Conservation (phyloP, 805 yeast species). For the Saturnispora ahearnii region DNA sequence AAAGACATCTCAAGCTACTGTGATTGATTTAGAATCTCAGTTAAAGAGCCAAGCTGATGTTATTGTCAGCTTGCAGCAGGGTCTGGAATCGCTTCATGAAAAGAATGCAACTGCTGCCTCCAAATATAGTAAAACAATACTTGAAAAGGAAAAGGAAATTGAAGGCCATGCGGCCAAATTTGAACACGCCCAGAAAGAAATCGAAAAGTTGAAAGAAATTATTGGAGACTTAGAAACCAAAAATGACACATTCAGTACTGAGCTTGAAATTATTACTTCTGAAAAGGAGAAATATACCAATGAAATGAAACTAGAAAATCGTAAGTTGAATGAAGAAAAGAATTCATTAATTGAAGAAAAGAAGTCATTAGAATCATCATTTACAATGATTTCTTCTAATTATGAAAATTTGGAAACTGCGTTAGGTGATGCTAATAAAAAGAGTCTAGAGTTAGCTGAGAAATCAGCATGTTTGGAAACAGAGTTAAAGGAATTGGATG, state of each 20-base stretch:
- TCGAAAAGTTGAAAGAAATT: background rate
- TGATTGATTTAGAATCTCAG: background rate
- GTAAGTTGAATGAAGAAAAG: slow-evolving; percentile 1
- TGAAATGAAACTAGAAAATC: background rate
- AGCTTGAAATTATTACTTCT: background rate
- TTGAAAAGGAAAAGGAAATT: background rate
- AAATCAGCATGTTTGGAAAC: background rate
- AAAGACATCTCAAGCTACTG: background rate
- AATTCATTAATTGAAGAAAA: slow-evolving; percentile 3
- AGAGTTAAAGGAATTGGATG: background rate
- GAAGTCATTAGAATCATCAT: slow-evolving; percentile 4
- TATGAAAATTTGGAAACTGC: slow-evolving; percentile 5
- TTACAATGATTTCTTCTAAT: slow-evolving; percentile 6
- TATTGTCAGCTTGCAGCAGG: background rate
- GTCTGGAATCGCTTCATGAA: background rate
- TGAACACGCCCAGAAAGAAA: background rate
- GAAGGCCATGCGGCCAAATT: background rate
- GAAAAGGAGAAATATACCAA: background rate
- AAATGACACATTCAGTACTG: background rate
- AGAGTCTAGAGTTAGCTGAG: background rate
- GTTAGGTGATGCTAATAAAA: background rate
- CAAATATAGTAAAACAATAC: background rate
- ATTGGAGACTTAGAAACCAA: background rate
- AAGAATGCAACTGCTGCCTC: background rate
- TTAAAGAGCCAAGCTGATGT: background rate